Base-by-base conservation (phyloP, 2,329 filamentous ascomycete species). In the Capronia americana region DNA sequence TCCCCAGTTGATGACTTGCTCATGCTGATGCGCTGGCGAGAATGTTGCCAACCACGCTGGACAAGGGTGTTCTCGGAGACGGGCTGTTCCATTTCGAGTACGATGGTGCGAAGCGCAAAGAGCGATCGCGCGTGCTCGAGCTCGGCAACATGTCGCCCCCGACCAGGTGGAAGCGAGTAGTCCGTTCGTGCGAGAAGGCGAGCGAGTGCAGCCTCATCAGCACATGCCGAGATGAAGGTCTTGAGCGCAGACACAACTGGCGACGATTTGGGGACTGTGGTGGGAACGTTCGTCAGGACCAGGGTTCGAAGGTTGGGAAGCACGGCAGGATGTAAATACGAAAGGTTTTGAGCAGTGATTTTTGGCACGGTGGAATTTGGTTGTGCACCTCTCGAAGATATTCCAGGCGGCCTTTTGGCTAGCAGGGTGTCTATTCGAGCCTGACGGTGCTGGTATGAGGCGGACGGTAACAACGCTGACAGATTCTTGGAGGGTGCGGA, bases 1-100 rank as follows among this genome's bases (percentile, higher is more conserved):
- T 88, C 86, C 55, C 86, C 85, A 0, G 86, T 88, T 32, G 84
- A 83, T 6, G 86, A 87, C 67, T 82, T 84, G 6, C 79, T 82
- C 8, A 77, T 77, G 53, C 79, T 79, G 46, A 80, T 79, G 75
- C 81, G 83, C 32, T 81, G 80, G 20, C 78, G 81, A 2, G 81
- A 73, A 8, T 78, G 74, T 68, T 76, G 77, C 80, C 80, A 82
- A 5, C 28, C 57, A 20, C 70, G 66, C 58, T 63, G 62, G n/a
- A 23, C 56, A 30, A 54, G 38, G 2, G 32, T 28, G 11, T 54
- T 41, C 34, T 50, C 41, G 38, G 23, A 51, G 24, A 74, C 64
- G 0, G 74, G 75, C 1, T 79, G 77, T 10, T 78, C 79, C 59
- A 86, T 79, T 71, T 89, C 87, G 0, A 89, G 77, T 1, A 88